A percentile compares a stretch with the other conserved stretches of the same genome.
Conservation (phyloP, 345 rosid species). For the Arabidopsis thaliana region DNA sequence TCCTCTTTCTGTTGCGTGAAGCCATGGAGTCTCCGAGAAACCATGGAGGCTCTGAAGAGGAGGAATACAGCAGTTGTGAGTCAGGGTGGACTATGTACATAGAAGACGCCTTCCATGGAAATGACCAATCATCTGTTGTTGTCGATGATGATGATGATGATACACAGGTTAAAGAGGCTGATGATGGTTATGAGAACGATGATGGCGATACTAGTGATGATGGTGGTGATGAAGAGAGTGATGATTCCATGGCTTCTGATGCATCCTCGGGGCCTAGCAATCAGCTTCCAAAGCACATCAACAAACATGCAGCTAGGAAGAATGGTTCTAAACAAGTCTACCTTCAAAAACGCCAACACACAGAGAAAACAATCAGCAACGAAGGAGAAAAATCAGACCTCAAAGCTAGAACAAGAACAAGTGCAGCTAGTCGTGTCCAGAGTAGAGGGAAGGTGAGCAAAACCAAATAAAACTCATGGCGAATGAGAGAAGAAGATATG, state of each 20-base stretch:
- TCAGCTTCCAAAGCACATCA: slow-evolving; percentile 43
- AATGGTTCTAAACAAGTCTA: slow-evolving; percentile 44
- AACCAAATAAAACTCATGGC: slow-evolving; percentile 33
- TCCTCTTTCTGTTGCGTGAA: slow-evolving; percentile 29
- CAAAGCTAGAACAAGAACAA: slow-evolving; percentile 47
- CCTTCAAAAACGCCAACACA: slow-evolving; percentile 43
- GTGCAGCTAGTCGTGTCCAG: slow-evolving; percentile 55
- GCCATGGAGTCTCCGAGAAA: slow-evolving; percentile 57
- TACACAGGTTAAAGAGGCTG: slow-evolving; percentile 9
- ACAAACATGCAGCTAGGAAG: slow-evolving; percentile 45
- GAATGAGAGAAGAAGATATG: slow-evolving; percentile 5
- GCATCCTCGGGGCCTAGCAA: slow-evolving; percentile 74
- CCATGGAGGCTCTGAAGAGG: slow-evolving; percentile 44
- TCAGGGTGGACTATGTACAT: slow-evolving; percentile 78
- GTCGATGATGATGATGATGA: slow-evolving; percentile 32
- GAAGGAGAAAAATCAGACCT: slow-evolving; percentile 45
- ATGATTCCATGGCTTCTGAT: slow-evolving; percentile 79
- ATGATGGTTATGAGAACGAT: slow-evolving; percentile 19
- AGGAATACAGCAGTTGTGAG: slow-evolving; percentile 56
- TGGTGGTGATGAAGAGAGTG: slow-evolving; percentile 49
- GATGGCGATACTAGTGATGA: slow-evolving; percentile 15
- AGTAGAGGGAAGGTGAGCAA: slow-evolving; percentile 55
- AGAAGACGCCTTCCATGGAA: slow-evolving; percentile 52
- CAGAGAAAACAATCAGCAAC: slow-evolving; percentile 34
- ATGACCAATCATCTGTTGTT: slow-evolving; percentile 34